A percentile compares a stretch with the other conserved stretches of the same genome.
These are phyloP conservation scores for Wickerhamiella shivajii DNA, from an alignment of 805 yeast genomes.

Conservation along the genomic window DNA sequence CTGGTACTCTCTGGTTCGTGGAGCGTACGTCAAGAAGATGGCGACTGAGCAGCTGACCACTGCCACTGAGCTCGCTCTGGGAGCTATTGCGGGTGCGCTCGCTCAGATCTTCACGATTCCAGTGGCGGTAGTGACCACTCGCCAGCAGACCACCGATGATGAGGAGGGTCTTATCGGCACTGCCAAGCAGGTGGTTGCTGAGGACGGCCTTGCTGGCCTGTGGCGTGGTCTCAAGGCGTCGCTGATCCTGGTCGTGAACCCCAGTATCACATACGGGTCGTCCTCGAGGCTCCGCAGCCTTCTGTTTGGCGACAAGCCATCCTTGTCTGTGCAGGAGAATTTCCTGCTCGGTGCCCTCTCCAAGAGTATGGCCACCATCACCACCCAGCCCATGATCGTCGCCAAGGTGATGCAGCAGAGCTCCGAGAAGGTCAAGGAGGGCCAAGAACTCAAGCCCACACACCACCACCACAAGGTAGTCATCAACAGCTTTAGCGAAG, in stretches of 20 bases:
- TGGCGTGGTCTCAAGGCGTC: slow-evolving; percentile 81
- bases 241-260: slow-evolving; percentile 62
- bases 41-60: slow-evolving; percentile 31
- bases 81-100: slow-evolving; percentile 69
- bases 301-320: slow-evolving; percentile 29
- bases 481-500: slow-evolving; percentile 47
- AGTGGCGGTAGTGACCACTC: slow-evolving; percentile 57
- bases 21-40: slow-evolving; percentile 34
- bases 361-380: slow-evolving; percentile 62
- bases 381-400: slow-evolving; percentile 74
- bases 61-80: slow-evolving; percentile 52
- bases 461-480: slow-evolving; percentile 18
- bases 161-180: slow-evolving; percentile 27
- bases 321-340: slow-evolving; percentile 46
- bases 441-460: slow-evolving; percentile 21
- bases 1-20: slow-evolving; percentile 67
- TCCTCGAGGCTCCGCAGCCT: slow-evolving; percentile 50
- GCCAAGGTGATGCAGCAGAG: slow-evolving; percentile 71
- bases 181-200: slow-evolving; percentile 37
- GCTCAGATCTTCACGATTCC: slow-evolving; percentile 74
- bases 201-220: slow-evolving; percentile 55
- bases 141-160: slow-evolving; percentile 30
- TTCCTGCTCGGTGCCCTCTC: slow-evolving; percentile 66
- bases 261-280: slow-evolving; percentile 75
- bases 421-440: slow-evolving; percentile 23